Evolutionary conservation across 768 basidiomycete species (phyloP), one percentile per base, ranked within the genome.

Genomic region (Lactifluus hygrophoroides): DNA sequence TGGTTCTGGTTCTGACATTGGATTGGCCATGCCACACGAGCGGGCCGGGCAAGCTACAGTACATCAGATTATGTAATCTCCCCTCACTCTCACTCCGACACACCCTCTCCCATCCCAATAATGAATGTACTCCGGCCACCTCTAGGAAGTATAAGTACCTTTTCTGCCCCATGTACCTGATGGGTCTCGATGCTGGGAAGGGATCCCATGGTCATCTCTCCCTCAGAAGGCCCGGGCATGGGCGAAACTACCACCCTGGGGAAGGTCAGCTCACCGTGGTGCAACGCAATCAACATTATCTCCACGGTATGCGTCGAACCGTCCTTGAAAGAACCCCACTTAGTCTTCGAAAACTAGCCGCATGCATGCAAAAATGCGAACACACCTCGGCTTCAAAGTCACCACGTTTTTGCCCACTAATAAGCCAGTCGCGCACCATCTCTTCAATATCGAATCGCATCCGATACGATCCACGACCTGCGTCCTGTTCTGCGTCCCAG

Each of bases 331-430:
- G 0, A 28, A 25, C 48, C 23, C n/a, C 38, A 17, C 38, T 19
- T 2, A 19, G 49, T 19, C n/a, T 7, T 9, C 27, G 28, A 32
- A 23, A 34, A 1, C 43, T 45, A 30, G 28, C 17, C 27, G 45
- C 52, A 3, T 13, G 23, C 50, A 58, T 7, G n/a, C 17, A 54
- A 21, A 67, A 50, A 58, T 7, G n/a, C 17, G 54, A 21, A 67
- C 83, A 52, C 66, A 90, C 94, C 72, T 74, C 77, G 3, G 87
- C 89, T 17, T 77, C 54, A 65, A 90, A 94, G 64, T 88, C 87
- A 0, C 93, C 94, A 52, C 87, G 82, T 72, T 94, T 95, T 42
- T 79, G 78, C 9, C 94, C 94, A 60, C 90, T 88, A 9, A 97
- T 82, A 3, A 96, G 76, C 94, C 94, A 97, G 63, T 90, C 88